Conservation (phyloP, 148 eudicot genomes). For the Polygonum maritimum region DNA sequence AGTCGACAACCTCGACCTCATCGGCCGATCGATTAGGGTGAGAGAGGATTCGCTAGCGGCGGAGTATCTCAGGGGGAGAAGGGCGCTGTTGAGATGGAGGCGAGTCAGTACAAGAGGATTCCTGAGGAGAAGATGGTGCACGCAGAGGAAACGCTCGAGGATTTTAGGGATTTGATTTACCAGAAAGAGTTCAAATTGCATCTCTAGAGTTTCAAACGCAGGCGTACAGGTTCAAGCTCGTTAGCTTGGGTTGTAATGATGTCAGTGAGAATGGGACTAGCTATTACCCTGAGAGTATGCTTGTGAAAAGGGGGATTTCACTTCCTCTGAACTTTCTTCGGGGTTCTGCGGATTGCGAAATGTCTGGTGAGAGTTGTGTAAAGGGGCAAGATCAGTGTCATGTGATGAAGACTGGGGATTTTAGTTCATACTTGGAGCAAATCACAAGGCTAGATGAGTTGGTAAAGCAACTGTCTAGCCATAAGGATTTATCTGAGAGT, state of each 20-base stretch:
- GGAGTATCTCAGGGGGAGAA: conserved; percentile 91
- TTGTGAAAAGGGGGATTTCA: conserved; percentile 15
- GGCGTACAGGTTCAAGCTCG: conserved; percentile 57
- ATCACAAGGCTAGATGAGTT: conserved; percentile 8
- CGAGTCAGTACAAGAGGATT: conserved; percentile 80
- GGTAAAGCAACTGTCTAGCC: background rate
- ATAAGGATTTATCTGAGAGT: background rate
- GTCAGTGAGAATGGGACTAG: conserved; percentile 11
- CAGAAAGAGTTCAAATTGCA: conserved; percentile 88
- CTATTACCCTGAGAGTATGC: conserved; percentile 39
- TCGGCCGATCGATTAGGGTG: no score
- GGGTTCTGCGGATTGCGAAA: background rate
- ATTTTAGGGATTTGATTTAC: conserved; percentile 58
- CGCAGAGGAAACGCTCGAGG: conserved; percentile 64
- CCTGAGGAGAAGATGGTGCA: conserved; percentile 82
- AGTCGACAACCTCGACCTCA: no score
- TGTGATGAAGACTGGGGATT: conserved; percentile 1
- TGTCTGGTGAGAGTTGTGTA: background rate
- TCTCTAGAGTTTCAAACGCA: conserved; percentile 73
- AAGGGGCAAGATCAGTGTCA: background rate
- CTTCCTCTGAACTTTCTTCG: background rate
- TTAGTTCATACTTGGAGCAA: background rate
- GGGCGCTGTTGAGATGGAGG: conserved; percentile 82
- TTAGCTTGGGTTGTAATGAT: conserved; percentile 57
- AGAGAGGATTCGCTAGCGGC: no score